These are phyloP conservation scores for Fusarium poae DNA, from an alignment of 2,329 filamentous ascomycete species.

Conservation along the genomic window DNA sequence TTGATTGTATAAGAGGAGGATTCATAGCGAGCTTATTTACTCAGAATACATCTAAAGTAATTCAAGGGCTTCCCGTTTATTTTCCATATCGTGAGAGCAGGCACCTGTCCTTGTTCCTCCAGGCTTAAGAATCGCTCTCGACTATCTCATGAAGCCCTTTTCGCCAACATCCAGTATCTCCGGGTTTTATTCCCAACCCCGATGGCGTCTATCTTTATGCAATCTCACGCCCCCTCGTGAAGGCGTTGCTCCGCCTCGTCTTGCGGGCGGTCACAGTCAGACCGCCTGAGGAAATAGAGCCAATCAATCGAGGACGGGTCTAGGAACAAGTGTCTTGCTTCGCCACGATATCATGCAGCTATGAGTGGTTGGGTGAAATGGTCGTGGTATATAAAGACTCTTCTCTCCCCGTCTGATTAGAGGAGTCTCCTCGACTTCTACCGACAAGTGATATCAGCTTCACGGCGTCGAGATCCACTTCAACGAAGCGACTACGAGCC, in stretches of 20 bases:
- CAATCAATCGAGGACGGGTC: constrained; percentile 21
- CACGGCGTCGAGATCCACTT: constrained; percentile 52
- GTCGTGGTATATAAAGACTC: constrained; percentile 26
- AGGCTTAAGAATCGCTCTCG: neutral
- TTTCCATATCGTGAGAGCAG: neutral
- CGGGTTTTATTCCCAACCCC: neutral
- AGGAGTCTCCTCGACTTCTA: neutral
- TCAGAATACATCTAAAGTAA: constrained; percentile 19
- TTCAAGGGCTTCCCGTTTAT: constrained; percentile 19
- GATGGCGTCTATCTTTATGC: neutral
- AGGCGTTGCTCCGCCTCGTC: constrained; percentile 27
- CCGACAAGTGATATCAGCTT: constrained; percentile 2
- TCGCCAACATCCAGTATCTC: neutral
- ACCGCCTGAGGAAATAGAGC: constrained; percentile 11
- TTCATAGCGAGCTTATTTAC: constrained; percentile 18
- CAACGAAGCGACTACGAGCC: constrained; percentile 73
- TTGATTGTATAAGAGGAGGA: constrained; percentile 19
- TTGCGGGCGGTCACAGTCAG: constrained; percentile 23
- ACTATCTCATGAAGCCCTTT: neutral
- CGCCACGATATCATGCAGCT: constrained; percentile 21
- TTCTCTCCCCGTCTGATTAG: neutral
- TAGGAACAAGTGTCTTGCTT: constrained; percentile 16
- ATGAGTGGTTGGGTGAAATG: neutral
- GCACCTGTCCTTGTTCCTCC: neutral
- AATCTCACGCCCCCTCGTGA: constrained; percentile 19